Base-by-base conservation (phyloP, 208 protist genomes). In the Acanthamoeba culbertsoni region DNA sequence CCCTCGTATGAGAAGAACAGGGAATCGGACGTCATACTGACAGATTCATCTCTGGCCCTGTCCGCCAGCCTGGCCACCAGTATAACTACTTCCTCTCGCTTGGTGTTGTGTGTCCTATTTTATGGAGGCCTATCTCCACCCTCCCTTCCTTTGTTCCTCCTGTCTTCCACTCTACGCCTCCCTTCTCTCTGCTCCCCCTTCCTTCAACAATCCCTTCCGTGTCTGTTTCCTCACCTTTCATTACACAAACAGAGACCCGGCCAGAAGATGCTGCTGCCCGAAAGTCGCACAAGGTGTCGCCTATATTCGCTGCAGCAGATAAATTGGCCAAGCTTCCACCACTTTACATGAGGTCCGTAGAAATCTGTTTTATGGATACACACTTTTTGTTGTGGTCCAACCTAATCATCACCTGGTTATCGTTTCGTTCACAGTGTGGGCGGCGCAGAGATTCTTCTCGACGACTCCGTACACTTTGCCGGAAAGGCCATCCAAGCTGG, bases 331-430 rank as follows among this genome's bases (percentile, higher is more conserved):
- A 62, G 45, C 42, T 91, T 48, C 84, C 84, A 31, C 62, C 84
- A 4, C 62, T 91, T n/a, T 91, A 73, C 84, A 91, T 91, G 84
- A 91, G 40, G 73, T 55, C n/a, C n/a, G n/a, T n/a, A n/a, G n/a
- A n/a, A n/a, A 84, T 12, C 6, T 31, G 14, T 20, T 75, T 42
- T 68, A n/a, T 68, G 59, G 31, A 68, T 28, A 26, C 31, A 51
- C 71, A 82, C 6, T 53, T 82, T 73, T 73, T 73, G 31, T 33
- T 6, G 63, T 6, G 16, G 40, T 48, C 23, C 2, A 8, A 77
- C 16, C 8, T 46, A 40, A 6, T 68, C 59, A 8, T 68, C 28
- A 5, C 4, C 20, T 37, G 59, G 14, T 68, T 33, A 35, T 37
- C 6, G 51, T 12, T 40, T 68, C 0, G 4, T 68, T 33, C 33